Conservation (phyloP, 768 basidiomycete species). For the Chlorophyllum brunneum region DNA sequence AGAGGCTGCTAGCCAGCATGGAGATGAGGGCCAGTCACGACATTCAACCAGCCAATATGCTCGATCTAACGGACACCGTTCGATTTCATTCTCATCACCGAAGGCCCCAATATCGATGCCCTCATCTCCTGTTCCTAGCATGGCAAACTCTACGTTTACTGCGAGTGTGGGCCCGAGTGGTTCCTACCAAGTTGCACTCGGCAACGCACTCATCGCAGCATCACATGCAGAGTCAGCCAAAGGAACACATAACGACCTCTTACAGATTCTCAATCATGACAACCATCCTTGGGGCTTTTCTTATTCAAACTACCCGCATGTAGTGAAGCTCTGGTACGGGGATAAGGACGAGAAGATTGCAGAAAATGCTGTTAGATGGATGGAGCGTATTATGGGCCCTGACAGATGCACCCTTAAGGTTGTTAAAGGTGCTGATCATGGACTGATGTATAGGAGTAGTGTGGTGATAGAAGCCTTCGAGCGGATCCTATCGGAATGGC, state of each 20-base stretch:
- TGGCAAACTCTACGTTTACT: constrained; percentile 32
- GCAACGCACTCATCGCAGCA: constrained; percentile 87
- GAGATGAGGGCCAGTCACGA: constrained; percentile 17
- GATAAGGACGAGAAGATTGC: constrained; percentile 92
- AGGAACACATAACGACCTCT: constrained; percentile 86
- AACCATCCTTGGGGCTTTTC: constrained; percentile 89
- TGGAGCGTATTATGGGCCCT: constrained; percentile 80
- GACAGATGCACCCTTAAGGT: constrained; percentile 76
- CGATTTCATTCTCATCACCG: constrained; percentile 66
- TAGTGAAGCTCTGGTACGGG: constrained; percentile 88
- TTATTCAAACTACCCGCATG: constrained; percentile 74
- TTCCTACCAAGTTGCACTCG: constrained; percentile 68
- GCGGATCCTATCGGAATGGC: constrained; percentile 57
- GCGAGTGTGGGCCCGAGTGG: constrained; percentile 25
- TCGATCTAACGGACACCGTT: constrained; percentile 58
- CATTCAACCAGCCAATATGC: constrained; percentile 32
- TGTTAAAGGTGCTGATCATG: constrained; percentile 86
- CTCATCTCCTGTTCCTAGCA: constrained; percentile 49
- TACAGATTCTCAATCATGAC: constrained; percentile 90
- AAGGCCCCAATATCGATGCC: constrained; percentile 40
- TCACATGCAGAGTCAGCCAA: constrained; percentile 93
- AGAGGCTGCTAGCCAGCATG: constrained; percentile 14
- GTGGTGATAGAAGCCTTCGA: constrained; percentile 87
- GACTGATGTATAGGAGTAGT: constrained; percentile 86
- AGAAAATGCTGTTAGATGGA: constrained; percentile 87